Conservation (phyloP, 2,329 filamentous ascomycete species). For the Phialocephala sp. region DNA sequence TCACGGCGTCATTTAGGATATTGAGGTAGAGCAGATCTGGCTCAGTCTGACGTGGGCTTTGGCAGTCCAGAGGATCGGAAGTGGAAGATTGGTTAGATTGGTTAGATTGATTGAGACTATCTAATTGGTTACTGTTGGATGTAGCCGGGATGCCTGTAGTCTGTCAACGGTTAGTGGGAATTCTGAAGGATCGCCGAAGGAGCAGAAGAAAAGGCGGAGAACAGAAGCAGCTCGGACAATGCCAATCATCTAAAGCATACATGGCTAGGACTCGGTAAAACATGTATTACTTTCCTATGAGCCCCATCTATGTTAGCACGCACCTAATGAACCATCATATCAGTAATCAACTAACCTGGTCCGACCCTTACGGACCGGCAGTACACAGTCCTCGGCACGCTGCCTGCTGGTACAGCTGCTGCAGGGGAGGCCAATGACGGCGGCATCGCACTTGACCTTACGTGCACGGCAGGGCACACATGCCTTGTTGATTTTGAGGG, state of each 20-base stretch:
- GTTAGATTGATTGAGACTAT: constrained; percentile 19
- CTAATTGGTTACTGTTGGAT: constrained; percentile 17
- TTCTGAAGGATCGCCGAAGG: constrained; percentile 13
- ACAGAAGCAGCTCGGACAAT: constrained; percentile 15
- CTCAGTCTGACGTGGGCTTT: constrained; percentile 20
- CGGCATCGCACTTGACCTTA: constrained; percentile 19
- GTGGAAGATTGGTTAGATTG: constrained; percentile 18
- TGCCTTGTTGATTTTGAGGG: constrained; percentile 18
- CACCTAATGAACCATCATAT: constrained; percentile 20
- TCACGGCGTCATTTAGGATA: constrained; percentile 19
- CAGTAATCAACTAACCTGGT: constrained; percentile 20
- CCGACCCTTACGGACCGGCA: constrained; percentile 19
- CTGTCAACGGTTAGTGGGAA: constrained; percentile 17
- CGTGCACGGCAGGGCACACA: constrained; percentile 20
- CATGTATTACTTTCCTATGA: constrained; percentile 20
- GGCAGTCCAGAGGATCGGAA: constrained; percentile 16
- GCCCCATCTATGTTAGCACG: constrained; percentile 19
- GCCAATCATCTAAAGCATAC: constrained; percentile 19
- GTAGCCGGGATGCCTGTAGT: constrained; percentile 16
- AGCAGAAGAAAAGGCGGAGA: constrained; percentile 19
- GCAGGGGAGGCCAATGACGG: constrained; percentile 16
- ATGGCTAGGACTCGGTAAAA: constrained; percentile 17
- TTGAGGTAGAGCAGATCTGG: constrained; percentile 21
- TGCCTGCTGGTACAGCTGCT: constrained; percentile 20
- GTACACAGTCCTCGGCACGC: constrained; percentile 17